Evolutionary conservation across 208 protist species (phyloP).

Genomic region (Leptomonas pyrrhocoris): DNA sequence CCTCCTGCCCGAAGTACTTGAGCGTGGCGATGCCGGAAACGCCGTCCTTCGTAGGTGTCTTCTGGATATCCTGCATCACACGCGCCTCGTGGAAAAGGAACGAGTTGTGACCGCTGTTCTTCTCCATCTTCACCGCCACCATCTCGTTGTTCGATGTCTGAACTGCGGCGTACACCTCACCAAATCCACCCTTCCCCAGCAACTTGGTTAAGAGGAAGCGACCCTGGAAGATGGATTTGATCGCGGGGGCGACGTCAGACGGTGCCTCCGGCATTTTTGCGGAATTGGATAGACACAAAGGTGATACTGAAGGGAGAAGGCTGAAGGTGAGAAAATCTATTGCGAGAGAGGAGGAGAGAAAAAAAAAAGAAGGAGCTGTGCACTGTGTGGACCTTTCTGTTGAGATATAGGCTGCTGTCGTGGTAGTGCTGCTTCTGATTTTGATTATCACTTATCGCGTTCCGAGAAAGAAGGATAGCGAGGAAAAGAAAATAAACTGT

Average conservation of each 20-base stretch:
- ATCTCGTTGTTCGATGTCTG: conserved; percentile 62
- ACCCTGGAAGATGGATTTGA: conserved; percentile 67
- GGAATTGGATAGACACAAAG: neutral
- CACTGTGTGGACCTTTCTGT: no score
- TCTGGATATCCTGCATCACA: conserved; percentile 89
- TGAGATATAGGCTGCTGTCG: no score
- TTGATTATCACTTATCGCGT: neutral
- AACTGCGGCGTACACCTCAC: conserved; percentile 95
- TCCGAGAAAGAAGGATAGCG: no score
- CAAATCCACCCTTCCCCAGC: conserved; percentile 98
- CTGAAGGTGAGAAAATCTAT: no score
- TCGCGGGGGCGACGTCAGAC: conserved; percentile 20
- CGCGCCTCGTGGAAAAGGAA: conserved; percentile 98
- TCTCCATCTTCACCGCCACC: conserved; percentile 83
- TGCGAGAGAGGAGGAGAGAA: neutral
- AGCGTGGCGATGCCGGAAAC: conserved; percentile 94
- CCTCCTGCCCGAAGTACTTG: conserved; percentile 97
- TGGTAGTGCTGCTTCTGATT: neutral
- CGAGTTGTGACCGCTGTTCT: conserved; percentile 86
- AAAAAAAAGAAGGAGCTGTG: neutral
- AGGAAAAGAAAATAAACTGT: neutral
- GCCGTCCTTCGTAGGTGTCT: conserved; percentile 47
- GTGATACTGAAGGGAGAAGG: no score
- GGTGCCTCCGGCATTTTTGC: conserved; percentile 32
- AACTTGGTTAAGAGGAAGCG: conserved; percentile 62